Evolutionary conservation across 495 filamentous ascomycete genomes (phyloP), one percentile per base, ranked within the genome.

Genomic region (Jackrogersella multiformis): DNA sequence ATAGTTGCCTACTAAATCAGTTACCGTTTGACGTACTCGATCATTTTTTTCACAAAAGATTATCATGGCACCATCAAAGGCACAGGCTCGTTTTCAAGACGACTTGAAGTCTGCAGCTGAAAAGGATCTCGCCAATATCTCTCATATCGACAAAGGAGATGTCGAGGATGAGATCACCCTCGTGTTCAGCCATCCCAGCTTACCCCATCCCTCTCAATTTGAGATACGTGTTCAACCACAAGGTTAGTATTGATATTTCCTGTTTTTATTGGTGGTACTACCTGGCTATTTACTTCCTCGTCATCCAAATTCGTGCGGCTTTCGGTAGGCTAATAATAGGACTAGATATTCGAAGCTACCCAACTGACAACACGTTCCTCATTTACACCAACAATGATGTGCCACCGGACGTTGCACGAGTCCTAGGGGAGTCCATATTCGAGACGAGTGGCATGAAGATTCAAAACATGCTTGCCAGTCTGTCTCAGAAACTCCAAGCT

Each of bases 91-190:
- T 8, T 73, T 71, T 32, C 41, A 52, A 26, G 56, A 57, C 34
- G 68, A 75, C 41, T 44, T 73, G 5, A 53, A 61, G 26, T 64
- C 30, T 15, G 72, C 73, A 16, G 38, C 38, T 2, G 61, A 70
- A n/a, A 51, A 58, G 15, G 26, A 23, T 21, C 39, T 56, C 32
- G 23, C 38, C 7, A 28, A 66, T n/a, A 57, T 69, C 44, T 15
- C 66, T 46, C 65, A 79, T 30, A 74, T 93, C 35, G 78, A 77
- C 48, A 69, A 77, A 18, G 88, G 89, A 9, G 85, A 87, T 5
- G 86, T 85, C 35, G 85, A 90, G 73, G 87, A 87, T 24, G 84
- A 85, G 30, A 81, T 92, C 62, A 81, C 77, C 2, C 90, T 92
- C 65, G 74, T 72, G 0, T 88, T 83, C 56, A 72, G 64, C 1